phyloP scores from a whole-genome alignment of 768 basidiomycete genomes.

The Scleroderma citrinum region DNA sequence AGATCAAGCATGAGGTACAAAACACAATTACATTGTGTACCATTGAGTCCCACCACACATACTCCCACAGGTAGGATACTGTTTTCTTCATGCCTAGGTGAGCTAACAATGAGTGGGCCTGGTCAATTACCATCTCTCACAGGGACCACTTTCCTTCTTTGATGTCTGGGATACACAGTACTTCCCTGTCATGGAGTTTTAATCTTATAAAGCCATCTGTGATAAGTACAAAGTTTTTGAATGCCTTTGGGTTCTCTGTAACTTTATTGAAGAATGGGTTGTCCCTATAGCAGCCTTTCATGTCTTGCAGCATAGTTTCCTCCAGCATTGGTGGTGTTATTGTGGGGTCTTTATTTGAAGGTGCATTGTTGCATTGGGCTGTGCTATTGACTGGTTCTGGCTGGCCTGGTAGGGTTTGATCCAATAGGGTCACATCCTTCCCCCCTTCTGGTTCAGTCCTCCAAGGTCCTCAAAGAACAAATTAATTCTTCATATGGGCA shows the following conservation, averaged over 20 bases:
- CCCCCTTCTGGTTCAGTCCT: too few species aligned
- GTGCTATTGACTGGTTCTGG: too few species aligned
- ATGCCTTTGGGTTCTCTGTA: constrained; percentile 13
- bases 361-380: too few species aligned
- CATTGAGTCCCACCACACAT: constrained; percentile 39
- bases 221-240: constrained; percentile 18
- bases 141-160: constrained; percentile 8
- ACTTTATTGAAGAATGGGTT: constrained; percentile 28
- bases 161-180: constrained; percentile 23
- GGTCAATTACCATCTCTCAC: constrained; percentile 29
- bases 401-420: too few species aligned
- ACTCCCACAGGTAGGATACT: constrained; percentile 23
- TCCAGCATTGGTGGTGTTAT: background rate
- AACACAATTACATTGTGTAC: constrained; percentile 19
- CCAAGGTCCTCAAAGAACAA: too few species aligned
- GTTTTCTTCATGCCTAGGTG: constrained; percentile 35
- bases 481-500: too few species aligned
- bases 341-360: too few species aligned
- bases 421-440: too few species aligned
- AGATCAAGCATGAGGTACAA: constrained; percentile 19
- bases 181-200: background rate
- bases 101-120: constrained; percentile 35
- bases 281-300: constrained; percentile 14
- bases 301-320: background rate
- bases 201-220: constrained; percentile 18